A percentile compares a stretch with the other conserved stretches of the same genome.
phyloP scores from a whole-genome alignment of 2,329 filamentous ascomycete genomes.

The Fusarium hostae region DNA sequence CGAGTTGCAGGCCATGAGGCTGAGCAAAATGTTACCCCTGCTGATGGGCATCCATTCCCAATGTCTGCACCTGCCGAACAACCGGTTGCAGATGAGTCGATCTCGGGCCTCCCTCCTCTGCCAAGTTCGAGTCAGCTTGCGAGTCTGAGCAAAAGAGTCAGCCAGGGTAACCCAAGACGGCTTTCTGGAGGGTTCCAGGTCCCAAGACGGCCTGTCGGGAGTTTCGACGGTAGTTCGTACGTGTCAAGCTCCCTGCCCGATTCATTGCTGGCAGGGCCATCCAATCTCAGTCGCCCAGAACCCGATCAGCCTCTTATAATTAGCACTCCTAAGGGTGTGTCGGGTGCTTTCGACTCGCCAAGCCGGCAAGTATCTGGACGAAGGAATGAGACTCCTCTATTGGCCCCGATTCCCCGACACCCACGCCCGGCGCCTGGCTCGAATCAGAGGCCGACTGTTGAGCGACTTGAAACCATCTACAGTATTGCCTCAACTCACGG shows the following conservation, averaged over 20 bases:
- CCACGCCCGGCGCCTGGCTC: slow-evolving; percentile 54
- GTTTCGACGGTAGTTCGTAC: slow-evolving; percentile 43
- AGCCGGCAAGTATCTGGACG: slow-evolving; percentile 48
- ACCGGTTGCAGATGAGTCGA: slow-evolving; percentile 48
- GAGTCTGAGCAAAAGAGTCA: slow-evolving; percentile 52
- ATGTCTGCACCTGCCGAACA: slow-evolving; percentile 48
- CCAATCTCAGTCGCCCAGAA: slow-evolving; percentile 27
- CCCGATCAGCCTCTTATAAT: slow-evolving; percentile 69
- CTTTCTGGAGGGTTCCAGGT: slow-evolving; percentile 57
- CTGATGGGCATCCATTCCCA: slow-evolving; percentile 54
- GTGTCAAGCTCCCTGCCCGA: slow-evolving; percentile 30
- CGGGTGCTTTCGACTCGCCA: slow-evolving; percentile 63
- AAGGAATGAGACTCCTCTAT: slow-evolving; percentile 57
- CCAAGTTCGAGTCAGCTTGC: slow-evolving; percentile 55
- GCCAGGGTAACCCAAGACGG: slow-evolving; percentile 53
- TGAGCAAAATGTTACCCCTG: slow-evolving; percentile 29
- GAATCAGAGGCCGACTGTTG: slow-evolving; percentile 57
- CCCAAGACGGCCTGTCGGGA: slow-evolving; percentile 55
- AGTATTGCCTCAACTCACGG: slow-evolving; percentile 47
- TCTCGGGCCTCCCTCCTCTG: slow-evolving; percentile 52
- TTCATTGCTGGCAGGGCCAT: slow-evolving; percentile 33
- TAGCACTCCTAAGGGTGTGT: slow-evolving; percentile 67
- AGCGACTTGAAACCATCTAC: slow-evolving; percentile 67
- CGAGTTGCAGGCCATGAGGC: slow-evolving; percentile 45
- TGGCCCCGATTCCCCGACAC: slow-evolving; percentile 65